These are phyloP conservation scores for Tetrahymena malaccensis DNA, from an alignment of 73 alveolate genomes.

Conservation along the genomic window DNA sequence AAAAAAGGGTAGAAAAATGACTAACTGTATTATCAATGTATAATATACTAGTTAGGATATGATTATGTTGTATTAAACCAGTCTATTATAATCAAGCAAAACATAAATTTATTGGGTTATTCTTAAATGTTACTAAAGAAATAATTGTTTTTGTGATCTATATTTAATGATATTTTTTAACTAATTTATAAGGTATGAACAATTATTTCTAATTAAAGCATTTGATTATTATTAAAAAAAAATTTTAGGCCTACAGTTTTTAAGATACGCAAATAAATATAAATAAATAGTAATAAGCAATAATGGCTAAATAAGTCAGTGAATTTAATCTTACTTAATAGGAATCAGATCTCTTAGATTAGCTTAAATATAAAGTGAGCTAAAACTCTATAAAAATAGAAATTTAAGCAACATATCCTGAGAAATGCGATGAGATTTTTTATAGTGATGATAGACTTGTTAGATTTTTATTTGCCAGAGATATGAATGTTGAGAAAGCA, in stretches of 20 bases:
- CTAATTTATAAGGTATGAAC: not conserved
- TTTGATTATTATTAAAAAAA: no score
- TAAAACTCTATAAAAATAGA: not conserved
- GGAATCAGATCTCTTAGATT: not conserved
- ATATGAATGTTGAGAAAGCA: not conserved
- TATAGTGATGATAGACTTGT: not conserved
- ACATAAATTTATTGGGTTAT: not conserved
- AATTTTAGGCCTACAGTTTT: not conserved
- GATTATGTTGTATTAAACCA: not conserved
- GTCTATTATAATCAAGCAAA: not conserved
- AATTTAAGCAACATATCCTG: not conserved
- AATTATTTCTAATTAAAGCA: no score
- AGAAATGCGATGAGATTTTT: not conserved
- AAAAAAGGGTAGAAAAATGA: not conserved
- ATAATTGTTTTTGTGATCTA: not conserved
- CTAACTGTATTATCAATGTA: not conserved
- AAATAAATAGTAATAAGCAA: not conserved
- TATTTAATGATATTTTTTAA: no score
- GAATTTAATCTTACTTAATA: not conserved
- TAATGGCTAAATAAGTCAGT: not conserved
- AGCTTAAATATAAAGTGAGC: not conserved
- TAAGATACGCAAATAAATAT: not conserved
- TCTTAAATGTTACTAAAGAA: not conserved
- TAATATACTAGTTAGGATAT: no score
- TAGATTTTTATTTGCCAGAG: not conserved